A percentile compares a stretch with the other conserved stretches of the same genome.
These are phyloP conservation scores for Ganoderma meredithae DNA, from an alignment of 1,284 basidiomycete genomes.

Conservation along the genomic window DNA sequence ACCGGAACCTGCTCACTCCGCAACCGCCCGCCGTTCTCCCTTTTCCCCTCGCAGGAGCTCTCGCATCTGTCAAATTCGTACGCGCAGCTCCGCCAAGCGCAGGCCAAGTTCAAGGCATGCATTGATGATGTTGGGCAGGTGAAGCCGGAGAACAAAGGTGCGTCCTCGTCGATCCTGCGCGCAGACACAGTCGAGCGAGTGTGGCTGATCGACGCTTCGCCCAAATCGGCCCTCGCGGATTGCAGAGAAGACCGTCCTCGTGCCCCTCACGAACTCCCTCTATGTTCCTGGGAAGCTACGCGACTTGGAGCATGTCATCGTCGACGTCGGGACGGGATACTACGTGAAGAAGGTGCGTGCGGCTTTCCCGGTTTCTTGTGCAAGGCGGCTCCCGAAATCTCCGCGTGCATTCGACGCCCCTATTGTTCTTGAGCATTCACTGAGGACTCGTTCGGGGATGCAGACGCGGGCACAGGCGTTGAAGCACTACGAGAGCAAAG, in stretches of 20 bases:
- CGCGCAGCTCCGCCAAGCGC: constrained; percentile 91
- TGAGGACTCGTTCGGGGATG: not conserved
- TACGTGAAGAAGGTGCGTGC: constrained; percentile 88
- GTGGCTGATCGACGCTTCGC: not conserved
- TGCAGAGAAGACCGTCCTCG: constrained; percentile 85
- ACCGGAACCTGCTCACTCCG: constrained; percentile 15
- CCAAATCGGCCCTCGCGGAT: not conserved
- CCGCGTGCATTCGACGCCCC: not conserved
- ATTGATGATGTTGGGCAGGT: constrained; percentile 86
- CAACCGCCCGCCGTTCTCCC: not conserved
- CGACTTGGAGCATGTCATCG: constrained; percentile 87
- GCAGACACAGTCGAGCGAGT: not conserved
- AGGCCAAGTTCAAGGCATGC: constrained; percentile 91
- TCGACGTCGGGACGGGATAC: constrained; percentile 97
- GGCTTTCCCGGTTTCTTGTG: not conserved
- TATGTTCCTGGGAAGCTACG: constrained; percentile 93
- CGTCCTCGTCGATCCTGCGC: constrained; percentile 34
- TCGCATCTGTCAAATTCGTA: constrained; percentile 93
- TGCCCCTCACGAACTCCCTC: constrained; percentile 93
- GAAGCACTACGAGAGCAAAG: constrained; percentile 80
- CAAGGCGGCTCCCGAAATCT: not conserved
- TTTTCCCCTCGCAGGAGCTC: constrained; percentile 72
- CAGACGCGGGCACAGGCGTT: constrained; percentile 83
- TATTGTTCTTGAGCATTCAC: not conserved
- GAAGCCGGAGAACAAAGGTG: constrained; percentile 78